A percentile compares a stretch with the other conserved stretches of the same genome.
These are phyloP conservation scores for Cercospora beticola DNA, from an alignment of 2,329 filamentous ascomycete species.

Conservation along the genomic window DNA sequence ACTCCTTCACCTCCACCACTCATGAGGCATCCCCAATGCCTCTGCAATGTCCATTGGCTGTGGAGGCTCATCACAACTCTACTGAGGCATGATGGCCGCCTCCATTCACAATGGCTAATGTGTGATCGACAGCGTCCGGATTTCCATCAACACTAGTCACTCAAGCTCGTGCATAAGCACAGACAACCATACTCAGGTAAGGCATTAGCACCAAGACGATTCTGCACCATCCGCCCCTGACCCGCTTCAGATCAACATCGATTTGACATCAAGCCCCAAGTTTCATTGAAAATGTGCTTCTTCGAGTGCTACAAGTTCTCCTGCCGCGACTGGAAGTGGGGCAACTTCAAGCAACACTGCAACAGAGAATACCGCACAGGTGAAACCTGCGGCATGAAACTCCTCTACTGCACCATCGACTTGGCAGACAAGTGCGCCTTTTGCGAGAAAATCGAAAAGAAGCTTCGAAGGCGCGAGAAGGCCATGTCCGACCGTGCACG, in stretches of 20 bases:
- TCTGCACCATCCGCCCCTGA: constrained; percentile 1
- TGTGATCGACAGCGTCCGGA: constrained; percentile 1
- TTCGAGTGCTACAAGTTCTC: constrained; percentile 84
- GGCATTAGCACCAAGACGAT: constrained; percentile 1
- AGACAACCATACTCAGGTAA: constrained; percentile 1
- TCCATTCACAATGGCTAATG: constrained; percentile 10
- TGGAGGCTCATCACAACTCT: constrained; percentile 6
- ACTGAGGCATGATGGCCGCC: not conserved
- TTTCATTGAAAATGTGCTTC: constrained; percentile 73
- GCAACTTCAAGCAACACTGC: constrained; percentile 88
- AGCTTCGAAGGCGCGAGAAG: constrained; percentile 71
- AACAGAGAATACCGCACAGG: constrained; percentile 92
- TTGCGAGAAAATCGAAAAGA: constrained; percentile 87
- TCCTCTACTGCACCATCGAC: constrained; percentile 73
- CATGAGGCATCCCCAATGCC: not conserved
- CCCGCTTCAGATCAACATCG: not conserved
- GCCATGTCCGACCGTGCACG: constrained; percentile 72
- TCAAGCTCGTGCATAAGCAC: constrained; percentile 12
- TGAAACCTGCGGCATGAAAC: constrained; percentile 93
- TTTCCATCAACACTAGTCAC: not conserved
- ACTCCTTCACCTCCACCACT: constrained; percentile 1
- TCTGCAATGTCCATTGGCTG: constrained; percentile 8
- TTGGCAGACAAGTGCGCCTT: constrained; percentile 71
- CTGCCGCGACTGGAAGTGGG: constrained; percentile 94
- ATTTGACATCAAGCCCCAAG: not conserved